These are phyloP conservation scores for Podospora appendiculata DNA, from an alignment of 495 filamentous ascomycete species.

Conservation along the genomic window DNA sequence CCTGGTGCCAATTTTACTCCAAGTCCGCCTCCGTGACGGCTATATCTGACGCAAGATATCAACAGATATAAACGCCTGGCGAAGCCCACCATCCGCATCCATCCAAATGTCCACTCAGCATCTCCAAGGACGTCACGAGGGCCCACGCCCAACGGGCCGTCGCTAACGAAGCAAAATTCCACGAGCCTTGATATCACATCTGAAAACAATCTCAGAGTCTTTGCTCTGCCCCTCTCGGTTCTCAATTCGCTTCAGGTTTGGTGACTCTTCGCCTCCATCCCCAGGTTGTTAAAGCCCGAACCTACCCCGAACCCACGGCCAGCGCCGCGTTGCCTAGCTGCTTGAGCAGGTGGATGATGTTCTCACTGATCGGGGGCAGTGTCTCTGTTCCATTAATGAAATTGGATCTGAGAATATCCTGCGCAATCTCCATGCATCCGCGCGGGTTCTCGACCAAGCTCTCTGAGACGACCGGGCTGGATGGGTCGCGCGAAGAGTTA, in stretches of 20 bases:
- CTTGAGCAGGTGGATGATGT: slow-evolving; percentile 47
- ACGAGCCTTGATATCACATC: no score
- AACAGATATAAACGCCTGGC: no score
- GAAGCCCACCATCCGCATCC: no score
- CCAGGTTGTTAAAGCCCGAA: not conserved
- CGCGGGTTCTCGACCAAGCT: slow-evolving; percentile 33
- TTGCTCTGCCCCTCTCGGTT: not conserved
- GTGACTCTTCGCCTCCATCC: not conserved
- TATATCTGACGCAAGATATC: no score
- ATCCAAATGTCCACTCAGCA: no score
- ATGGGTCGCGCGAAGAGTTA: not conserved
- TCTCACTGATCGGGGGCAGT: slow-evolving; percentile 61
- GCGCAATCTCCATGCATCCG: slow-evolving; percentile 37
- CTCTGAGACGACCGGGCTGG: not conserved
- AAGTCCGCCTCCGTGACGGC: no score
- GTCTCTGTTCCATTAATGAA: slow-evolving; percentile 63
- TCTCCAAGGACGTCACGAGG: no score
- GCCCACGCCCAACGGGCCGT: no score
- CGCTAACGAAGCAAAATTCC: no score
- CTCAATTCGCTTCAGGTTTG: not conserved
- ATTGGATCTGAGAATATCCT: slow-evolving; percentile 40
- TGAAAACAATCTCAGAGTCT: no score
- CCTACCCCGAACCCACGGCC: slow-evolving; percentile 22
- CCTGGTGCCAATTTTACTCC: no score
- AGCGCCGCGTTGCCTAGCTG: slow-evolving; percentile 39